Evolutionary conservation across 2,329 filamentous ascomycete genomes (phyloP), one percentile per base, ranked within the genome.

Genomic region (Cyphellophora europaea): DNA sequence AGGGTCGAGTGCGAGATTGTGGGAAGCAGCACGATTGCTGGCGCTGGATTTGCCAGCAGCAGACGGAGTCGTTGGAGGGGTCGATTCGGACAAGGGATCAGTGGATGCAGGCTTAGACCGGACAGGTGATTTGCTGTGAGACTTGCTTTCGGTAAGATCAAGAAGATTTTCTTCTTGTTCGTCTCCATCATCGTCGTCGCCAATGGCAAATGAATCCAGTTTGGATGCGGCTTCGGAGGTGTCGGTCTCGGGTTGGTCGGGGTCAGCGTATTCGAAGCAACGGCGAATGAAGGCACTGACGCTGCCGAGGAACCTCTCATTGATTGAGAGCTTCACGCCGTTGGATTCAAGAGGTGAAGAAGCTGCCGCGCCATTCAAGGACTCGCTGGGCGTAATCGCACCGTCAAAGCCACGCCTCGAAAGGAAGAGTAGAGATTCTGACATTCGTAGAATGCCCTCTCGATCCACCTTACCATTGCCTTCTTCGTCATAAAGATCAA

Each of bases 261-360:
- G 89, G 53, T 98, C 91, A 5, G 91, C 91, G 53, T 98, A 98
- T 59, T 98, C 91, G 47, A 98, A 98, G 59, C 91, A 98, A 40
- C 91, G 75, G 45, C 88, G 74, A 41, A 96, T 98, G 54, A 98
- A 98, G 2, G 87, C 87, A 49, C 86, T 94, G 34, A 98, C 87
- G 43, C 88, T 94, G 42, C 82, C 84, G 16, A 98, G 64, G 53
- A 98, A 96, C 35, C 79, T 76, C 58, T 96, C 91, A 46, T 93
- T 91, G 27, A 79, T 75, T 37, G 60, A 83, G 66, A 50, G 69
- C 53, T 58, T 65, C 11, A 50, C 34, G 3, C 50, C 42, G 23
- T 49, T 52, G 19, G 42, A 27, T 13, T 44, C 41, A 6, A 27
- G 15, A 10, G 41, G 38, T 27, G 40, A 42, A 12, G 41, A 25